These are phyloP conservation scores for Gynandropsis gynandra DNA, from an alignment of 345 rosid species.

Conservation along the genomic window DNA sequence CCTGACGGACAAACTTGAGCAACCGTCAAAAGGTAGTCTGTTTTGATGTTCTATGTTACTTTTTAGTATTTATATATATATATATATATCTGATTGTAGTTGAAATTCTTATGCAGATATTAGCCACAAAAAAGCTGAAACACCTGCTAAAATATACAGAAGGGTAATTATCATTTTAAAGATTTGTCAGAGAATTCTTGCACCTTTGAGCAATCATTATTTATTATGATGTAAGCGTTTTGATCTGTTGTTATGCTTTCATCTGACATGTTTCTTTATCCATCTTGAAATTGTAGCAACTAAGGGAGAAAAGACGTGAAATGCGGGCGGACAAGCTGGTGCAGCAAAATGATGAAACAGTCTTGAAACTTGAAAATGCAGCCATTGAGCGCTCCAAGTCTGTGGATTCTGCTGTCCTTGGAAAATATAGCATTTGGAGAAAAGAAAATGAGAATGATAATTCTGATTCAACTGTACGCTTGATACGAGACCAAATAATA, in stretches of 20 bases:
- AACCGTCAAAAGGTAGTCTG: constrained; percentile 31
- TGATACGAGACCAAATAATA: constrained; percentile 91
- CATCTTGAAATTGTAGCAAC: constrained; percentile 52
- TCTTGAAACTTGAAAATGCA: constrained; percentile 80
- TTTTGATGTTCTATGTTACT: constrained; percentile 13
- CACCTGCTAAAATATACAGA: constrained; percentile 63
- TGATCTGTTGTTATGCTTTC: not conserved
- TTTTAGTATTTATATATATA: constrained; percentile 10
- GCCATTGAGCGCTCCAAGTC: constrained; percentile 92
- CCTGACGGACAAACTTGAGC: constrained; percentile 32
- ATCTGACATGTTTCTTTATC: not conserved
- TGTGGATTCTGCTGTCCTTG: constrained; percentile 91
- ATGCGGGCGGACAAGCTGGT: constrained; percentile 67
- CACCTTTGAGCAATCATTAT: not conserved
- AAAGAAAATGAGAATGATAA: constrained; percentile 86
- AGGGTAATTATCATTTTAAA: constrained; percentile 48
- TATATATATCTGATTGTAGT: constrained; percentile 21
- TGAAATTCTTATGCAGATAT: constrained; percentile 35
- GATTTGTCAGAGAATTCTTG: not conserved
- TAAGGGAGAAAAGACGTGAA: constrained; percentile 77
- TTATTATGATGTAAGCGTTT: constrained; percentile 5
- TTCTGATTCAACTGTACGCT: constrained; percentile 73
- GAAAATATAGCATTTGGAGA: constrained; percentile 95
- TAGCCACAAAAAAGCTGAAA: constrained; percentile 38
- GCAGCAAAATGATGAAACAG: constrained; percentile 60